Evolutionary conservation across 2,329 filamentous ascomycete species (phyloP), one percentile per base, ranked within the genome.

Genomic region (Pseudogymnoascus verrucosus): DNA sequence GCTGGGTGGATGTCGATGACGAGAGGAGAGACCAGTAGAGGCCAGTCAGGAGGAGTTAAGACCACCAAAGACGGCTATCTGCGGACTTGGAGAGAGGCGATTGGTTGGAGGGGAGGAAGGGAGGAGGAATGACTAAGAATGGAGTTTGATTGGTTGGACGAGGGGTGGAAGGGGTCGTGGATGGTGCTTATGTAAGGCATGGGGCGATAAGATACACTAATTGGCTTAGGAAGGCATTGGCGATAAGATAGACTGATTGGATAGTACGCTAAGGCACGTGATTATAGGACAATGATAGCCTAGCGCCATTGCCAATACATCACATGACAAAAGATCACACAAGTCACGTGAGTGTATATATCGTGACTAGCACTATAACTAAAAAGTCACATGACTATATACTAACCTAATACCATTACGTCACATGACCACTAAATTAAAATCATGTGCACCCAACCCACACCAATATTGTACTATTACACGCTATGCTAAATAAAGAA

Each of bases 41-140:
- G 11, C 31, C 31, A 34, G 31, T 28, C 3, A 6, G 10, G 28
- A 10, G 2, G 7, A 31, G 28, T 10, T 10, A 31, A 34, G 31
- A 34, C 31, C 6, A 31, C 28, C 28, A 31, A 31, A 31, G 28
- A 31, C 40, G 60, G 60, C 21, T 44, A 47, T 40, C 36, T 57
- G 16, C 36, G 34, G 60, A 26, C 12, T 28, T 23, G 40, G 23
- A 12, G 60, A 4, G 16, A 14, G 60, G 26, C 60, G 28, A 37
- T 40, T 40, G 36, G 60, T 12, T 62, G 60, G 12, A n/a, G n/a
- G n/a, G n/a, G n/a, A n/a, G n/a, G n/a, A n/a, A n/a, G n/a, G 34
- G 12, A 8, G 37, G 34, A 28, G 31, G n/a, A n/a, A 6, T 44
- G 60, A 40, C 34, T 40, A 65, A 68, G 60, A 69, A 69, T 60